Base-by-base conservation (phyloP, 805 yeast species). In the Starmerella kuoi region DNA sequence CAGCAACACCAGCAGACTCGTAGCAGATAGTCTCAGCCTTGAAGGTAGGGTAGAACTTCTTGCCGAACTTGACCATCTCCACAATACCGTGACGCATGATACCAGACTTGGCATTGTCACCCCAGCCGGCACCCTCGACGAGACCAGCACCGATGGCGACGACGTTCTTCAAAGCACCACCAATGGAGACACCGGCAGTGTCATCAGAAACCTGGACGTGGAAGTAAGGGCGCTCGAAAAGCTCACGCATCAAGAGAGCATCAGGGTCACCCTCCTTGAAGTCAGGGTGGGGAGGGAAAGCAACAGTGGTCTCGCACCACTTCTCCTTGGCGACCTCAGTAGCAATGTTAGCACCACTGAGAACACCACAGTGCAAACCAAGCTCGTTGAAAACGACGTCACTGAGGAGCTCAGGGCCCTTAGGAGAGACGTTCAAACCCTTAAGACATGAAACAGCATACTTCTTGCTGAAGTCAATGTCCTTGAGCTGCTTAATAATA, bases 71-170 rank as follows among this genome's bases (percentile, higher is more conserved):
- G 61, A 87, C 81, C 58, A 82, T 84, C 68, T 91, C 98, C 57
- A 79, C 73, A 51, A 91, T 67, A 37, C 98, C 98, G 53, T 88
- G 80, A 67, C 98, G 76, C 87, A 88, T 93, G 56, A 91, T 78
- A 34, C 97, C 98, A 42, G 97, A 80, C 65, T 88, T 86, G 51
- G 98, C 97, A 62, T 91, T 91, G 65, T 86, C 95, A 63, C 98
- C 98, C 98, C 98, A 91, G 50, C 94, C 95, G 50, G 83, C 72
- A 55, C 98, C 98, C 64, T 85, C 94, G 49, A 88, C 97, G 60
- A 91, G 83, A 43, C 98, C 98, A 48, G 93, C 95, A 50, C 95
- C 93, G 58, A 86, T 69, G 28, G 98, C 98, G 49, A 88, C 88
- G 40, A 91, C 83, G 65, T 91, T 91, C 69, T 91, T 91, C 63